phyloP scores from a whole-genome alignment of 352 stramenopile species.

The Phytopythium ostracodes region DNA sequence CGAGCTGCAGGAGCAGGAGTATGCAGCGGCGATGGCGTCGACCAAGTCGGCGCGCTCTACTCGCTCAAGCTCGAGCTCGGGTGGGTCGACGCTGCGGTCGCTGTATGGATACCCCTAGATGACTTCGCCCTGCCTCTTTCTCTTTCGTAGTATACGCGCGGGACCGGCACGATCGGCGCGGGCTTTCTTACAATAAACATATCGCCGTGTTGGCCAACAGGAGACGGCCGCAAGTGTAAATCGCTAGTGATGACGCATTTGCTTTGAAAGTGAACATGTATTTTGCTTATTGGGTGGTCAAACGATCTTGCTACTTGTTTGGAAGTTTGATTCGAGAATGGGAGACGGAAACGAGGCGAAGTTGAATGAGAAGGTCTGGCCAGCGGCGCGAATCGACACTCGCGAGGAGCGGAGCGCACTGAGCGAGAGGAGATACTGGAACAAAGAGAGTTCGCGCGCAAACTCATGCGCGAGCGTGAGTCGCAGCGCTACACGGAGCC shows the following conservation, averaged over 20 bases:
- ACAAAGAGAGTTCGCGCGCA: not conserved
- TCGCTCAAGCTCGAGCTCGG: constrained; percentile 18
- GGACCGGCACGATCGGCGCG: too few relatives aligned
- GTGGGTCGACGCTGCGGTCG: constrained; percentile 4
- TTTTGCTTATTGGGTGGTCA: not conserved
- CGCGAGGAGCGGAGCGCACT: not conserved
- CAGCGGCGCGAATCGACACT: not conserved
- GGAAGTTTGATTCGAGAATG: not conserved
- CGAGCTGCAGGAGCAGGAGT: constrained; percentile 66
- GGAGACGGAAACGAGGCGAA: not conserved
- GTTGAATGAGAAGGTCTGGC: too few relatives aligned
- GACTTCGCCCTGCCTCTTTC: too few relatives aligned
- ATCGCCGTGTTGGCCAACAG: too few relatives aligned
- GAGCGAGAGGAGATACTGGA: not conserved
- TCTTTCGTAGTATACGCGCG: too few relatives aligned
- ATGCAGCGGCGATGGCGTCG: constrained; percentile 11
- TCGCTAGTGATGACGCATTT: not conserved
- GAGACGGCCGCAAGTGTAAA: not conserved
- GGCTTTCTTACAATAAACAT: not conserved
- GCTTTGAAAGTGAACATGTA: not conserved
- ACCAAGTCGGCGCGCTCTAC: constrained; percentile 18
- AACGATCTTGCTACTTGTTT: not conserved
- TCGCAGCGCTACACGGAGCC: not conserved
- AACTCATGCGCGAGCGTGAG: not conserved
- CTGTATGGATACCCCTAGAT: constrained; percentile 7